Base-by-base conservation (phyloP, 1,284 basidiomycete species). In the Meira nashicola region DNA sequence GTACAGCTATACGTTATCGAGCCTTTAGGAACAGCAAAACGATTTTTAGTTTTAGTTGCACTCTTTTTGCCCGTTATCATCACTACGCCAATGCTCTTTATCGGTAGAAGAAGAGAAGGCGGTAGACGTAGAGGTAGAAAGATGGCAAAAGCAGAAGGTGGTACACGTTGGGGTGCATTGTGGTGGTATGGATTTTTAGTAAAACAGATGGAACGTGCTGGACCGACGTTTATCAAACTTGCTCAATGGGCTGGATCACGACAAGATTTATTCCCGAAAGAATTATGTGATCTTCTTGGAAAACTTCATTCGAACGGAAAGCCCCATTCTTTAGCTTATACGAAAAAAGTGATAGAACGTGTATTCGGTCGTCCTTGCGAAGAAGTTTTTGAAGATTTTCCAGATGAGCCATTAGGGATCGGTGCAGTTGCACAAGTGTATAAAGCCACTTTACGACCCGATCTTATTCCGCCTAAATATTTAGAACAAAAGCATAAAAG, bases 201-300 rank as follows among this genome's bases (percentile, higher is more conserved):
- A 14, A 81, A 82, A 57, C 88, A 88, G 77, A 97, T 98, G 93
- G 87, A 94, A 79, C 82, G 86, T 10, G 94, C 94, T 5, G 95
- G 95, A 0, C 95, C 95, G 2, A 95, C 92, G 0, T 98, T 98
- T 78, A 92, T 92, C 80, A 99, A 99, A 89, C 84, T 98, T 54
- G 90, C 91, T 1, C 95, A 99, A 84, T 99, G 95, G 95, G 95
- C 95, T 1, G 95, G 89, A 5, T 93, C 92, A 28, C 85, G 95
- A 55, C 88, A 89, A 49, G 95, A 99, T 78, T 82, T 99, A 5
- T 98, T 99, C 80, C 91, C 95, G 0, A 83, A 87, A n/a, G 80
- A 86, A n/a, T 85, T 99, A 4, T 99, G 95, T 79, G 84, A 89
- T 59, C 84, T 85, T 63, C 83, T 99, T 71, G 90, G 90, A 50